phyloP scores from a whole-genome alignment of 176 grass and related monocot genomes.

The Phoenix roebelenii region DNA sequence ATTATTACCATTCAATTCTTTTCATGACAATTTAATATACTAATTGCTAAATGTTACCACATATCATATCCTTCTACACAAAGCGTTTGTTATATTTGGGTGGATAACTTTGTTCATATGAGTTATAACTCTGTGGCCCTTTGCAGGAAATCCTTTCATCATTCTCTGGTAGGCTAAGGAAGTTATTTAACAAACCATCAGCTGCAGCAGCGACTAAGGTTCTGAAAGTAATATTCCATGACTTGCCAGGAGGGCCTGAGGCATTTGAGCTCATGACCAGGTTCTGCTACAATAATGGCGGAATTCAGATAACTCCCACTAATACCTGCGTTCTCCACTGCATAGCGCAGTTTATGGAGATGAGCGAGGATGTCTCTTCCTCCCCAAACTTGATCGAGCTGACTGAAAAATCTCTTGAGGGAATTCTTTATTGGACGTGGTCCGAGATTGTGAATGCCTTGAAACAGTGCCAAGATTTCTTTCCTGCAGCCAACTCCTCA shows the following conservation, averaged over 20 bases:
- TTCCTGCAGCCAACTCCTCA: slow-evolving; percentile 30
- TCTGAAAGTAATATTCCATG: slow-evolving; percentile 37
- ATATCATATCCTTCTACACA: too few relatives aligned
- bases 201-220: slow-evolving; percentile 16
- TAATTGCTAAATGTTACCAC: too few relatives aligned
- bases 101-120: too few relatives aligned
- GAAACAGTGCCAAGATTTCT: slow-evolving; percentile 59
- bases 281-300: slow-evolving; percentile 49
- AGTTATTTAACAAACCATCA: slow-evolving; percentile 20
- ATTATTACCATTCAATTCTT: too few relatives aligned
- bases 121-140: too few relatives aligned
- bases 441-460: slow-evolving; percentile 38
- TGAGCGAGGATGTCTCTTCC: slow-evolving; percentile 17
- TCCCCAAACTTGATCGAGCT: slow-evolving; percentile 38
- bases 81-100: too few relatives aligned
- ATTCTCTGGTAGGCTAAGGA: slow-evolving; percentile 42
- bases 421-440: slow-evolving; percentile 84
- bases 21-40: too few relatives aligned
- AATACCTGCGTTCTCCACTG: slow-evolving; percentile 57
- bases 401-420: slow-evolving; percentile 44
- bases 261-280: slow-evolving; percentile 74
- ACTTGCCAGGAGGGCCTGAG: slow-evolving; percentile 68
- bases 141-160: slow-evolving; percentile 67
- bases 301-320: slow-evolving; percentile 32
- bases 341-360: slow-evolving; percentile 69